Base-by-base conservation (phyloP, 2,329 filamentous ascomycete genomes). In the Pseudogymnoascus pannorum region DNA sequence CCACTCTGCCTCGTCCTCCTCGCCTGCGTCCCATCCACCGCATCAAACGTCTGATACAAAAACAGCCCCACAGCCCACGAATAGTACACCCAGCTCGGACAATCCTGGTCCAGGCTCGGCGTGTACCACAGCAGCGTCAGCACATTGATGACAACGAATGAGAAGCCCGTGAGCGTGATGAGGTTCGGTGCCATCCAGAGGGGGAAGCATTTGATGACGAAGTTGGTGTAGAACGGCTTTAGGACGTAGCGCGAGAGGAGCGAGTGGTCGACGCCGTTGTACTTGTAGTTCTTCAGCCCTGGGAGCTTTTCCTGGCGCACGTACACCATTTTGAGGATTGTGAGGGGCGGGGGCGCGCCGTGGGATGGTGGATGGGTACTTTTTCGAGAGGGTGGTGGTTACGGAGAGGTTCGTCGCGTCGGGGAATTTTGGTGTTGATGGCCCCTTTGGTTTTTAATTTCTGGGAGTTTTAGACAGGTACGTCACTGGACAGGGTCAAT, bases 21-120 rank as follows among this genome's bases (percentile, higher is more conserved):
- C 86, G 94, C 94, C 74, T 99, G 94, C 29, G 88, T 84, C 59
- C 94, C 94, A 75, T 99, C 94, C 24, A 97, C 92, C 1, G 93
- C 94, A 76, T 99, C 94, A 76, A 99, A 97, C 1, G 93, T 97
- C 82, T 99, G 94, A 76, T 99, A 99, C 59, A 97, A 75, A 74
- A 97, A 97, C 67, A 99, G 77, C 1, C 94, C 94, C 31, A 89
- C 75, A 3, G 92, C 88, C 90, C 92, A 99, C 70, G 86, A 89
- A 67, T 88, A 89, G 79, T 99, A 99, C 14, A 99, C 93, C 94
- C 94, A 99, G 1, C 84, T 73, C 8, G 94, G 94, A 73, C 93
- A 97, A 74, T 99, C 91, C 75, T 91, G 87, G 75, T 97, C 92
- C 57, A 99, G 82, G 0, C 85, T 89, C n/a, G 94, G 94, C 69